phyloP scores from a whole-genome alignment of 2,329 filamentous ascomycete species.

The Aspergillus floridensis region DNA sequence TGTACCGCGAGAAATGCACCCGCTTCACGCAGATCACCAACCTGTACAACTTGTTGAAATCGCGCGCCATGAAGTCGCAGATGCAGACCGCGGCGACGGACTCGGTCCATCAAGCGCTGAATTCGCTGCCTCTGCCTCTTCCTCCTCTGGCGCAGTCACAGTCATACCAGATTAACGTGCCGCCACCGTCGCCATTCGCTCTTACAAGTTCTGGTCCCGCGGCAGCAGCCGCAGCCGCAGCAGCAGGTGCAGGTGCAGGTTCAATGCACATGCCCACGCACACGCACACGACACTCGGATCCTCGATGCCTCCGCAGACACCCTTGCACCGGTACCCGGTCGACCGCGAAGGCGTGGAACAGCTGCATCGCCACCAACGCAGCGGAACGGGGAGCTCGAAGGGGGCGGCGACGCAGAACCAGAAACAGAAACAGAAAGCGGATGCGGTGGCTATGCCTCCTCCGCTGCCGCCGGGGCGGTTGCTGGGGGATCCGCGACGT shows the following conservation, averaged over 20 bases:
- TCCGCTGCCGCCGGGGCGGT: constrained; percentile 31
- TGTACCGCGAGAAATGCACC: constrained; percentile 68
- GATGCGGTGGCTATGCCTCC: constrained; percentile 30
- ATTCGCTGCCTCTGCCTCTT: constrained; percentile 29
- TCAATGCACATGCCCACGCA: too few species aligned
- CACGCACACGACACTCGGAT: constrained; percentile 3
- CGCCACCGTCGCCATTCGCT: too few species aligned
- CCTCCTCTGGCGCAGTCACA: constrained; percentile 16
- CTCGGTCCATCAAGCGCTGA: constrained; percentile 48
- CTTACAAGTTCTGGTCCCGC: too few species aligned
- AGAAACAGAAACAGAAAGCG: constrained; percentile 15
- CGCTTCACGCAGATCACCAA: constrained; percentile 67
- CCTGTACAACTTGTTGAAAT: constrained; percentile 57
- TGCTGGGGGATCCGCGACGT: constrained; percentile 19
- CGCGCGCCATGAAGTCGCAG: constrained; percentile 53
- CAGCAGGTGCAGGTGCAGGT: too few species aligned
- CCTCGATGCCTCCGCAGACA: constrained; percentile 25
- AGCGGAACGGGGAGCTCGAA: constrained; percentile 41
- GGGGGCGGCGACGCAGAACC: constrained; percentile 1
- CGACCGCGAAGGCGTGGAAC: constrained; percentile 33
- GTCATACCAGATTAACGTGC: background rate
- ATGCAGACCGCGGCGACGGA: constrained; percentile 57
- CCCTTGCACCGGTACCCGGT: constrained; percentile 22
- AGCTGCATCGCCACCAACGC: constrained; percentile 39
- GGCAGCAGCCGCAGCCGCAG: too few species aligned